Evolutionary conservation across 176 grass and related monocot genomes (phyloP), one percentile per base, ranked within the genome.

Genomic region (Thalia dealbata): DNA sequence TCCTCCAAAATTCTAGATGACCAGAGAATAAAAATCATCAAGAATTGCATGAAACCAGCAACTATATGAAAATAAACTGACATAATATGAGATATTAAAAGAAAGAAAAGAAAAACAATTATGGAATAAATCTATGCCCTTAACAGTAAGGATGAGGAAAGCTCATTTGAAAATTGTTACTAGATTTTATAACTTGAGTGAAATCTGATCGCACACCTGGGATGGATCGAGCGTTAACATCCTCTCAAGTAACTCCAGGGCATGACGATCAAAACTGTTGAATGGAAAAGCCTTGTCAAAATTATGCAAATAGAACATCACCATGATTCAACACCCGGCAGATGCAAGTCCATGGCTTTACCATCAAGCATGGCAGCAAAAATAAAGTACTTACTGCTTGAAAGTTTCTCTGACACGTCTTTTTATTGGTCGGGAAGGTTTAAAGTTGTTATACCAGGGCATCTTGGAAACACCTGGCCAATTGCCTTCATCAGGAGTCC

Each of bases 391-490:
- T 89, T 90, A 96, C 92, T 92, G 80, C 71, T 92, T 96, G 76
- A 96, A 96, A 63, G 62, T 67, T n/a, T 92, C 92, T 45, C 78
- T 85, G 21, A 96, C 79, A n/a, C 81, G 84, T 83, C 92, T 90
- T 74, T 92, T 76, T 70, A 96, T 29, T 14, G 67, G 78, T 0
- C 89, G 80, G 28, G 82, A 14, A 68, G 89, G 86, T 80, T 90
- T 96, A 72, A 96, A 89, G 87, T 90, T 92, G 64, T 92, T 96
- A 67, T 96, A 96, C 89, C 92, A 92, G 2, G 89, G 82, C 86
- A 92, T 88, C 88, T 96, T 82, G 71, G 89, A 88, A 54, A 92
- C 86, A 69, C 92, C 92, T 44, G 84, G 86, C 92, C 92, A 96
- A 66, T 64, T 92, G 1, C 78, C 52, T 77, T 96, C 92, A 68